These are phyloP conservation scores for Pelomyxa schiedti DNA, from an alignment of 78 protist genomes.

Conservation along the genomic window DNA sequence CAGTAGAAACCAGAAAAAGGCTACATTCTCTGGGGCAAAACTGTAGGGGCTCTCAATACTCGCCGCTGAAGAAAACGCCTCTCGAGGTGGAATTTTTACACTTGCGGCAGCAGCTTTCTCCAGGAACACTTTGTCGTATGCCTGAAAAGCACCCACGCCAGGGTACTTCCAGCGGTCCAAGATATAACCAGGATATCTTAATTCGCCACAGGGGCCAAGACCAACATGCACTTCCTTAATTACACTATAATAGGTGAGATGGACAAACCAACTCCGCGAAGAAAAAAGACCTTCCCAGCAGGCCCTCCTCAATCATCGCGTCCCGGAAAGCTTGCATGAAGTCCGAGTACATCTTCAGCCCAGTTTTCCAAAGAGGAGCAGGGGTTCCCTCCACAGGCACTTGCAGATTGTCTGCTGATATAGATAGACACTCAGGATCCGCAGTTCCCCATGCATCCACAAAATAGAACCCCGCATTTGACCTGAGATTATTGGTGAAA, in stretches of 20 bases:
- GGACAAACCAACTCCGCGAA: neutral
- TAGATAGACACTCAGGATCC: constrained; percentile 69
- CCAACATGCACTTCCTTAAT: constrained; percentile 25
- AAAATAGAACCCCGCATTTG: too few species aligned
- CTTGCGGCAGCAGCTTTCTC: constrained; percentile 33
- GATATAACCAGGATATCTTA: constrained; percentile 84
- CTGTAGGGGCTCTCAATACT: constrained; percentile 29
- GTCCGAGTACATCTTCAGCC: constrained; percentile 66
- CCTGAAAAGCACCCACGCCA: constrained; percentile 80
- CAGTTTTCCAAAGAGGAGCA: constrained; percentile 33
- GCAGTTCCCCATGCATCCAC: constrained; percentile 11
- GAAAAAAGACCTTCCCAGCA: neutral
- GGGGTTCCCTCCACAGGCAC: too few species aligned
- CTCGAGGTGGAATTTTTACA: constrained; percentile 41
- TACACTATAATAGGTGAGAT: neutral
- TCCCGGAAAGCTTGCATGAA: constrained; percentile 41
- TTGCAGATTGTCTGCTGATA: constrained; percentile 46
- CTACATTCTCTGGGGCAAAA: constrained; percentile 18
- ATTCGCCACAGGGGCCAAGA: constrained; percentile 83
- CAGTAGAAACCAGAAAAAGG: constrained; percentile 53
- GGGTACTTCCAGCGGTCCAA: constrained; percentile 60
- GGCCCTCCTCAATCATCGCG: neutral
- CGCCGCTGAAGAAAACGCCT: constrained; percentile 60
- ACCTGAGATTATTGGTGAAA: too few species aligned
- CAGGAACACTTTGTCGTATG: constrained; percentile 54